Evolutionary conservation across 257 asterid species (phyloP).

Genomic region (Hygrophila difformis): DNA sequence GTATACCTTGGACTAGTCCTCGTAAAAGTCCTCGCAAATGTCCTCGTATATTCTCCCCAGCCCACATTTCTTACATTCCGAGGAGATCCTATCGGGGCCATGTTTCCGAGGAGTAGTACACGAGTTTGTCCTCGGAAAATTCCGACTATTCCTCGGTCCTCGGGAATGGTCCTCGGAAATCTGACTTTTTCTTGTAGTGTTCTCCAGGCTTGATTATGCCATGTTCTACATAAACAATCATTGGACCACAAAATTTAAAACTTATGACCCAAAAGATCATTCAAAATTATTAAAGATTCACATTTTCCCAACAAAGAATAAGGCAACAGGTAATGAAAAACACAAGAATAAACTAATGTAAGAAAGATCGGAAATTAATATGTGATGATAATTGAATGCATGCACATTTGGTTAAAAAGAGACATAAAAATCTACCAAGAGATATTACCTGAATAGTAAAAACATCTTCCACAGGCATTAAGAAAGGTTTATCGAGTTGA

Average conservation of each 20-base stretch:
- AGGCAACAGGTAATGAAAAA: neutral
- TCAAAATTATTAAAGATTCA: neutral
- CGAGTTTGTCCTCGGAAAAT: too few relatives aligned
- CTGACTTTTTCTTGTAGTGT: too few relatives aligned
- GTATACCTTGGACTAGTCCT: too few relatives aligned
- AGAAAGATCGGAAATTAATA: too few relatives aligned
- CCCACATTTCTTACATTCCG: too few relatives aligned
- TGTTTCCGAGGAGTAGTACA: too few relatives aligned
- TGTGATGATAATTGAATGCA: too few relatives aligned
- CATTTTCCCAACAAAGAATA: neutral
- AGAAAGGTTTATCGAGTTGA: constrained; percentile 80
- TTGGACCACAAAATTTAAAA: neutral
- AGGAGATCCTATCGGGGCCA: too few relatives aligned
- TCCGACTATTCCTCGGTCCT: too few relatives aligned
- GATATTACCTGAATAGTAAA: constrained; percentile 86
- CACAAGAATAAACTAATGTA: neutral
- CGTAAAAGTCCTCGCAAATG: too few relatives aligned
- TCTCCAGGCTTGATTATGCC: constrained; percentile 90
- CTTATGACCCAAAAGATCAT: neutral
- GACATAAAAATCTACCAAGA: neutral
- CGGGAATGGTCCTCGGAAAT: too few relatives aligned
- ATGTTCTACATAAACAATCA: constrained; percentile 54
- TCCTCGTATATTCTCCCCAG: too few relatives aligned
- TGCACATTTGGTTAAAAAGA: neutral
- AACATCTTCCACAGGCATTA: constrained; percentile 98